Conservation (phyloP, 768 basidiomycete species). For the Mycena metata region DNA sequence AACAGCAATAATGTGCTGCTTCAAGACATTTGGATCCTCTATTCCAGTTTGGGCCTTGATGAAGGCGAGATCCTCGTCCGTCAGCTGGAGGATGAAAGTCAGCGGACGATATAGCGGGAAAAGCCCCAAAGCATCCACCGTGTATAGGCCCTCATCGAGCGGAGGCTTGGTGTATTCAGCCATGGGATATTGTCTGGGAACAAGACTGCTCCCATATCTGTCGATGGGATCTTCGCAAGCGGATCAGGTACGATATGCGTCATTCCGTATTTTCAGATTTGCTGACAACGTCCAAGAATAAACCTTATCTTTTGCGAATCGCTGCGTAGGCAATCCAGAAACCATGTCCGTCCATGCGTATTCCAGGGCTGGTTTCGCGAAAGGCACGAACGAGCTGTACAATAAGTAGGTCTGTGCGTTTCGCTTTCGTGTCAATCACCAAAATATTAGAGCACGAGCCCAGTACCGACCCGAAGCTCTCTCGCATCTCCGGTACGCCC, state of each 20-base stretch:
- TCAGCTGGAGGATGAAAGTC: neutral
- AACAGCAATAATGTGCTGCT: slow-evolving; percentile 49
- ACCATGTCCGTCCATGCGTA: slow-evolving; percentile 55
- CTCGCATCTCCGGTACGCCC: slow-evolving; percentile 55
- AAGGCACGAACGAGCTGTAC: slow-evolving; percentile 74
- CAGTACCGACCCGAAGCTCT: slow-evolving; percentile 66
- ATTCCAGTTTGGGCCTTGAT: slow-evolving; percentile 49
- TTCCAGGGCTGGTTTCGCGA: slow-evolving; percentile 65
- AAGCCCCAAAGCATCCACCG: neutral
- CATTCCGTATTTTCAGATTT: too few species aligned
- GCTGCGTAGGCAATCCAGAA: too few species aligned
- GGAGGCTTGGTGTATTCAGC: slow-evolving; percentile 26
- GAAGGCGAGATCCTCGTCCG: slow-evolving; percentile 42
- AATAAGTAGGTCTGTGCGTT: slow-evolving; percentile 51
- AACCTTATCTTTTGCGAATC: neutral
- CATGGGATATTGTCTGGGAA: neutral
- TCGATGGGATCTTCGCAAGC: too few species aligned
- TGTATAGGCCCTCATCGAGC: slow-evolving; percentile 29
- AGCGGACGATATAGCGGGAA: neutral
- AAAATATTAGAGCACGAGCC: slow-evolving; percentile 63
- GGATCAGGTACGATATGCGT: too few species aligned
- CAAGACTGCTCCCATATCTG: too few species aligned
- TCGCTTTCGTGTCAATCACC: neutral
- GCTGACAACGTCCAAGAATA: too few species aligned
- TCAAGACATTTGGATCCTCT: slow-evolving; percentile 45